Evolutionary conservation across 306 rosid genomes (phyloP).

Genomic region (Cucumis hystrix): DNA sequence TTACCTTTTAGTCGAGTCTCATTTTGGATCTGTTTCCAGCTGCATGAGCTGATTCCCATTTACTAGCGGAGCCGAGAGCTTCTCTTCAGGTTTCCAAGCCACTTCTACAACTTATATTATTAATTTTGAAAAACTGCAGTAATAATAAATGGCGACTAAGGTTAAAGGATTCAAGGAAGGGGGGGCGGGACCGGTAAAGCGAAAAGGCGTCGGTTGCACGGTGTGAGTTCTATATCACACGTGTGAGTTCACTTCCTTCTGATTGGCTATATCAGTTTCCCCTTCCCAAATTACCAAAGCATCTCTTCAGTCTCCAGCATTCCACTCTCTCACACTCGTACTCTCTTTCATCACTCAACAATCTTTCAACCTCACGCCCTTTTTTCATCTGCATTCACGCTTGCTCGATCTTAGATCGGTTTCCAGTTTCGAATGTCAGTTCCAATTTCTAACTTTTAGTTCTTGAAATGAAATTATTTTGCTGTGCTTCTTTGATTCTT

Average conservation of each 20-base stretch:
- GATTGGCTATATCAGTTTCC: not conserved
- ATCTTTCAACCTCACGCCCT: not conserved
- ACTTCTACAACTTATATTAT: too few species aligned
- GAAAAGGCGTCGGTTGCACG: conserved; percentile 4
- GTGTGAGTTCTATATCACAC: not conserved
- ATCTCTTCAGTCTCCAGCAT: not conserved
- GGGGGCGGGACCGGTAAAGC: not conserved
- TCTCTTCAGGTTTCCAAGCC: too few species aligned
- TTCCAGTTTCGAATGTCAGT: not conserved
- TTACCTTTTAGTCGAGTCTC: too few species aligned
- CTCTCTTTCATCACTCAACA: not conserved
- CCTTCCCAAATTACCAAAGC: conserved; percentile 1
- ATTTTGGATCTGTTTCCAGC: too few species aligned
- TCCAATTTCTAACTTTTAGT: not conserved
- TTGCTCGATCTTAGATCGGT: not conserved
- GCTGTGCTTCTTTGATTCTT: not conserved
- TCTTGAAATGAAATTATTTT: not conserved
- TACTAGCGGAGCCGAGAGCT: too few species aligned
- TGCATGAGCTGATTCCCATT: too few species aligned
- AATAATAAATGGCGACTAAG: not conserved
- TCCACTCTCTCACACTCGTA: not conserved
- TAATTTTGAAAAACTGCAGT: too few species aligned
- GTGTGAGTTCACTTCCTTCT: conserved; percentile 1
- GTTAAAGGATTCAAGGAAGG: not conserved
- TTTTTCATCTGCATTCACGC: not conserved